phyloP scores from a whole-genome alignment of 2,329 filamentous ascomycete species.

The Cladophialophora yegresii region DNA sequence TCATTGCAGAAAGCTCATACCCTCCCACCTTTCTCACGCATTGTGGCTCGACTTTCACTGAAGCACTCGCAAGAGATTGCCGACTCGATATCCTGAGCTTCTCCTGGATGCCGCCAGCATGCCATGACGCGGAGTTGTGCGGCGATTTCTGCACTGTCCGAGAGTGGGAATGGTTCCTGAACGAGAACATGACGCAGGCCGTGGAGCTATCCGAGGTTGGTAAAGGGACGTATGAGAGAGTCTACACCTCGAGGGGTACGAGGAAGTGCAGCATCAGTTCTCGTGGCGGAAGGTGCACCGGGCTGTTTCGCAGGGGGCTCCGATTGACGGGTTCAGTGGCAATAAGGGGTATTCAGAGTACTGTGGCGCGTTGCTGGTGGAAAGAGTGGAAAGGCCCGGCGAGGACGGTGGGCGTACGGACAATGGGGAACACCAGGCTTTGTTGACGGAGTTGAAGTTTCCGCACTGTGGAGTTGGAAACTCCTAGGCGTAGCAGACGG shows the following conservation, averaged over 20 bases:
- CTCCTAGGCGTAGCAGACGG: not conserved
- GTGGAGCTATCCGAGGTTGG: not conserved
- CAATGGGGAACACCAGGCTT: not conserved
- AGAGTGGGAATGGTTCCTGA: constrained; percentile 1
- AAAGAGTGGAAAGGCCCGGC: not conserved
- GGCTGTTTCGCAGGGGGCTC: not conserved
- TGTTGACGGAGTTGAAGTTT: not conserved
- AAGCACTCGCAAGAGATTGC: not conserved
- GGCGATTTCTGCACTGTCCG: not conserved
- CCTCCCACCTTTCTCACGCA: not conserved
- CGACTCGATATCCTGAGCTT: constrained; percentile 2
- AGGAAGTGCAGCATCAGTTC: not conserved
- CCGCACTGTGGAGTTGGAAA: constrained; percentile 3
- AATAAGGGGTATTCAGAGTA: constrained; percentile 1
- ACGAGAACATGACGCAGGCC: not conserved
- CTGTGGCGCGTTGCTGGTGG: constrained; percentile 1
- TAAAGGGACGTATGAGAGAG: not conserved
- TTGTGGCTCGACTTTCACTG: not conserved
- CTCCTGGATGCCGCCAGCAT: constrained; percentile 4
- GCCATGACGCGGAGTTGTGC: not conserved
- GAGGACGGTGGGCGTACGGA: not conserved
- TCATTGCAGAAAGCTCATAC: constrained; percentile 5
- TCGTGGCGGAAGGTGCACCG: constrained; percentile 3
- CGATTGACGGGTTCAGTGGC: constrained; percentile 8
- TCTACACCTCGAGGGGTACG: constrained; percentile 1